Conservation (phyloP, 2,329 filamentous ascomycete genomes). For the Sporothrix protearum region DNA sequence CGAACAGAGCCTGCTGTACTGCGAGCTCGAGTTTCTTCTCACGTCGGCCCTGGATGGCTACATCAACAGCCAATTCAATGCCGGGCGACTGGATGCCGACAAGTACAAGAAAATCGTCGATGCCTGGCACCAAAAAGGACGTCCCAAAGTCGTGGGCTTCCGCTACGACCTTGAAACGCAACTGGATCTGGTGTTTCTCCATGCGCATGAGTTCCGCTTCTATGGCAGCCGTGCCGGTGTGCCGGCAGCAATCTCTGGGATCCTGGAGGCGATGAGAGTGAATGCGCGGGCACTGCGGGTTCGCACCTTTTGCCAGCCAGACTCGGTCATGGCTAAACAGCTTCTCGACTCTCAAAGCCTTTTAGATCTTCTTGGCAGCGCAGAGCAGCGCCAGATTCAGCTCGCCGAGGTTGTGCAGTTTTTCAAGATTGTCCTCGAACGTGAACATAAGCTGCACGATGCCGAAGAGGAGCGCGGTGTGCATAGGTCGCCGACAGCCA, state of each 20-base stretch:
- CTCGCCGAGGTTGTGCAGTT: conserved; percentile 52
- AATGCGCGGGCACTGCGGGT: conserved; percentile 53
- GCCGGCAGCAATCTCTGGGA: conserved; percentile 42
- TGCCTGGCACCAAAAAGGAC: conserved; percentile 50
- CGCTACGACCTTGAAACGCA: conserved; percentile 60
- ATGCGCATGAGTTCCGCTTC: conserved; percentile 53
- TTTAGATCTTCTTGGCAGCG: conserved; percentile 48
- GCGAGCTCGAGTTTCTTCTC: conserved; percentile 56
- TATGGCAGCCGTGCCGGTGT: conserved; percentile 47
- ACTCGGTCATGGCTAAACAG: conserved; percentile 57
- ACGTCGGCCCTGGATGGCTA: conserved; percentile 50
- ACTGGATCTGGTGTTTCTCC: conserved; percentile 51
- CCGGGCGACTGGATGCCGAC: conserved; percentile 51
- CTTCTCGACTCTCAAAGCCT: conserved; percentile 52
- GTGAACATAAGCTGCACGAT: conserved; percentile 35
- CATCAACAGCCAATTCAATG: conserved; percentile 51
- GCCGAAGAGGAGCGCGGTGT: background rate
- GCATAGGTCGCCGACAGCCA: conserved; percentile 20
- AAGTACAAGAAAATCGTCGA: conserved; percentile 52
- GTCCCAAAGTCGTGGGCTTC: conserved; percentile 54
- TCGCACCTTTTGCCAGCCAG: conserved; percentile 56
- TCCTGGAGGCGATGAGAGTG: conserved; percentile 51
- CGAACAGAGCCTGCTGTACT: conserved; percentile 57
- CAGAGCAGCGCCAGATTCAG: conserved; percentile 43
- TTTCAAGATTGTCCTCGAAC: conserved; percentile 51